Base-by-base conservation (phyloP, 2,329 filamentous ascomycete genomes). In the Epichloe coenophiala region DNA sequence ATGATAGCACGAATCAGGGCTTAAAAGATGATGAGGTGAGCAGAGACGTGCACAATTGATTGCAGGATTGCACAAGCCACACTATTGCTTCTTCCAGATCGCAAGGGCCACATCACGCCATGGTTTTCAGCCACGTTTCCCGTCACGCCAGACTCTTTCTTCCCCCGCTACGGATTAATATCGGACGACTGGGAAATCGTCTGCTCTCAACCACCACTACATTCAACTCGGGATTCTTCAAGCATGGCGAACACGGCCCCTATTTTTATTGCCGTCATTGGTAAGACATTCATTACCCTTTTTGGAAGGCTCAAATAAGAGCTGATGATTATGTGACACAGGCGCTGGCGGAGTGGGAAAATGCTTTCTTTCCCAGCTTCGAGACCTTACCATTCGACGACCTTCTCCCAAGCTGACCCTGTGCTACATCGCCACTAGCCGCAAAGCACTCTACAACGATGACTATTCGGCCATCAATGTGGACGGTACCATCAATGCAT, bases 261-360 rank as follows among this genome's bases (percentile, higher is more conserved):
- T 53, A 69, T 78, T 40, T 70, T 67, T 50, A 72, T 78, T 63
- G 75, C 75, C 59, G 67, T 78, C 37, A 76, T 78, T 55, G 72
- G 72, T 74, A 68, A 44, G 57, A 3, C 9, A n/a, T 40, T 6
- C 3, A 15, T 15, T 9, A 1, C 7, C 33, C 8, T 21, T 9
- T 8, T 8, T 6, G 11, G 7, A 15, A 17, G 2, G 12, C 36
- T 13, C 12, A 23, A 33, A 27, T 7, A 40, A 19, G 5, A 12
- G 31, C 55, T 61, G 55, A 63, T 46, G 17, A 40, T 23, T 17
- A 47, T 36, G 4, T n/a, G 41, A 39, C 19, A 51, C 62, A 94
- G 90, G 93, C 63, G 86, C 86, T 60, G 93, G 93, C 59, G 91
- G 91, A 57, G 93, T 97, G 55, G 93, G 93, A 62, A 90, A 90